Base-by-base conservation (phyloP, 306 rosid genomes). In the Gleditsia sinensis region DNA sequence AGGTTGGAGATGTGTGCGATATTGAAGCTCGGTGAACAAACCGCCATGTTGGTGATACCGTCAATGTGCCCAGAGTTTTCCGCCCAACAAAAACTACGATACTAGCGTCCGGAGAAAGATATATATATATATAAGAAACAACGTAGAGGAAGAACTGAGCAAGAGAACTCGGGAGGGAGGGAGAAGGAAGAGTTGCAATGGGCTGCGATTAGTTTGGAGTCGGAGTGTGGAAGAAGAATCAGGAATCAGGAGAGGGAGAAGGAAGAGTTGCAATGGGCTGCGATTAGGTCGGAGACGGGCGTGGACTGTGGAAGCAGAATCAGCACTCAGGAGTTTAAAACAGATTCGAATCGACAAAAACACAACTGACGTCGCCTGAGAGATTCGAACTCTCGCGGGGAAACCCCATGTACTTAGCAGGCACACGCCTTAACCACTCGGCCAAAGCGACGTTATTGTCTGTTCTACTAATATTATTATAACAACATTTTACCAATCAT, bases 331-430 rank as follows among this genome's bases (percentile, higher is more conserved):
- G 62, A 21, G 16, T 48, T 21, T 7, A 30, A 10, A 1, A 62
- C 16, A n/a, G 21, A 60, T 8, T 54, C 51, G 45, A 23, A 3
- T 9, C 0, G 2, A 23, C 21, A 14, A 17, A 42, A 3, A 6
- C 17, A 59, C 7, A 10, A 2, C 0, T 0, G 3, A 2, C 91
- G 91, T 79, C 90, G 87, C 92, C 90, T 85, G 92, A 87, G 96
- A 90, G 96, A 90, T 90, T 90, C 93, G 91, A 90, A 90, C 91
- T 90, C 96, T 88, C 89, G 92, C 92, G 96, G 96, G 91, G 96
- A 88, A 84, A 90, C 91, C 91, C 87, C 92, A 83, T 84, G 96
- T 84, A 88, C 93, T 90, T 84, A 85, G 90, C 96, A 91, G 93
- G 93, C 96, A 88, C 93, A 91, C 92, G 92, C 91, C 92, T 88